phyloP scores from a whole-genome alignment of 768 basidiomycete genomes.

The Pisolithus marmoratus region DNA sequence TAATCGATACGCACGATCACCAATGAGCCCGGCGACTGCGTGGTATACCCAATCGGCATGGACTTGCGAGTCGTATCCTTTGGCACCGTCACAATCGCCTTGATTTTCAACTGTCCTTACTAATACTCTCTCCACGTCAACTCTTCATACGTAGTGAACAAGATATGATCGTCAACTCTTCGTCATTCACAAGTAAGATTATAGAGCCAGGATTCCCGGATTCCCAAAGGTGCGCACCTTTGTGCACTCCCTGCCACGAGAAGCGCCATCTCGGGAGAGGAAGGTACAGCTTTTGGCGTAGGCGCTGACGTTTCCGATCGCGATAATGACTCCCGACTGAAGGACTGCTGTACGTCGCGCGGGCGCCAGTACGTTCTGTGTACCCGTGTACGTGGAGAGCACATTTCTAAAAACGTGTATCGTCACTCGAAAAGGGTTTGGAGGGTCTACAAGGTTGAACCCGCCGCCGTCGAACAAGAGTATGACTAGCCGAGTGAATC shows the following conservation, averaged over 20 bases:
- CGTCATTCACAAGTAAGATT: conserved; percentile 91
- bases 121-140: conserved; percentile 78
- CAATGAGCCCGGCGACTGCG: conserved; percentile 37
- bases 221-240: conserved; percentile 96
- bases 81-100: conserved; percentile 80
- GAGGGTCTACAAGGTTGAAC: conserved; percentile 6
- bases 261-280: conserved; percentile 96
- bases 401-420: conserved; percentile 52
- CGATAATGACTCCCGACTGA: conserved; percentile 92
- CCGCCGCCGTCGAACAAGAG: conserved; percentile 61
- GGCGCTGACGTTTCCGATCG: conserved; percentile 92
- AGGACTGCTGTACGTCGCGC: conserved; percentile 91
- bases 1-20: conserved; percentile 80
- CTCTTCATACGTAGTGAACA: conserved; percentile 91
- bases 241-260: conserved; percentile 98
- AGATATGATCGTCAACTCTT: conserved; percentile 81
- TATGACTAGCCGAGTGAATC: conserved; percentile 78
- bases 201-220: conserved; percentile 97
- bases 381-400: conserved; percentile 91
- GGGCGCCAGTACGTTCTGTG: conserved; percentile 85
- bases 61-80: conserved; percentile 88
- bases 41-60: conserved; percentile 68
- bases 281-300: conserved; percentile 93
- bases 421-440: background rate
- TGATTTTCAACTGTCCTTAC: conserved; percentile 64